A percentile compares a stretch with the other conserved stretches of the same genome.
phyloP scores from a whole-genome alignment of 768 basidiomycete species.

The Tylopilus cervinicoccineus region DNA sequence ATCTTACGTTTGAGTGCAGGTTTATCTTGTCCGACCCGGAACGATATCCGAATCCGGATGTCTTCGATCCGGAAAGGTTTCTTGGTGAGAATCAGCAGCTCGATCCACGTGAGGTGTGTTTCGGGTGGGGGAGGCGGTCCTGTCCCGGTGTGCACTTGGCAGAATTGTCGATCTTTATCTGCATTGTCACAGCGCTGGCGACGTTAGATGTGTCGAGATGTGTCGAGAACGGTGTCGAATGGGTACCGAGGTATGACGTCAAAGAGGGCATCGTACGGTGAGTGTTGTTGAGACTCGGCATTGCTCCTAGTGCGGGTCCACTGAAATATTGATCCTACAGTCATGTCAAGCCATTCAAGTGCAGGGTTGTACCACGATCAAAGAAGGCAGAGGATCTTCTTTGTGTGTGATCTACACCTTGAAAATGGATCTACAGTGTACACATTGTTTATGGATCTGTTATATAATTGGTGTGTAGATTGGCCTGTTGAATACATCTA shows the following conservation, averaged over 20 bases:
- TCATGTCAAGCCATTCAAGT: constrained; percentile 11
- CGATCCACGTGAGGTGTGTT: background rate
- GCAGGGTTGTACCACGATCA: background rate
- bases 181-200: background rate
- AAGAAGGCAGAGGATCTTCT: constrained; percentile 1
- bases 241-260: background rate
- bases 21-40: background rate
- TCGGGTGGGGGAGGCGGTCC: background rate
- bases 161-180: background rate
- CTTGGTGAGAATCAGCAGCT: background rate
- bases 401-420: background rate
- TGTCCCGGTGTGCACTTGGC: background rate
- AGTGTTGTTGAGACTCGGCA: background rate
- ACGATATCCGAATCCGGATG: background rate
- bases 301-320: too few relatives aligned
- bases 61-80: background rate
- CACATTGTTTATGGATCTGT: too few relatives aligned
- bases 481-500: too few relatives aligned
- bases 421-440: too few relatives aligned
- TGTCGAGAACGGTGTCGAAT: background rate
- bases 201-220: background rate
- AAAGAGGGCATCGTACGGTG: background rate
- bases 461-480: too few relatives aligned
- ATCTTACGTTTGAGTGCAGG: background rate
- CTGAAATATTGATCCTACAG: background rate